phyloP scores from a whole-genome alignment of 108 stramenopile genomes.

The Craspedostauros australis region DNA sequence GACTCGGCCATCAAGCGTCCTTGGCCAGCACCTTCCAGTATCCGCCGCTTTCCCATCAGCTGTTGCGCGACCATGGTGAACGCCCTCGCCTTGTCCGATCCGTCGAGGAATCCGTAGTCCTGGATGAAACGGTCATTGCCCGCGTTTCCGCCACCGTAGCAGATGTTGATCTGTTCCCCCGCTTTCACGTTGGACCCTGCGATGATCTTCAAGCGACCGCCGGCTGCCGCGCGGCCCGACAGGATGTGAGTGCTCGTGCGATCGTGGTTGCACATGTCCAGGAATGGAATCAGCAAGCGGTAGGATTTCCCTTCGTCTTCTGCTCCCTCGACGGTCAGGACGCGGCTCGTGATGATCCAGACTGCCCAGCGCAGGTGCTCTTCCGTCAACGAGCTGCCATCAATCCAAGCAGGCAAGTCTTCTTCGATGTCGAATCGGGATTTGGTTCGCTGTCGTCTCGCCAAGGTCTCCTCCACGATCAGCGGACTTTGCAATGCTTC shows the following conservation, averaged over 20 bases:
- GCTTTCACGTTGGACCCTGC: conserved; percentile 59
- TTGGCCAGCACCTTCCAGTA: conserved; percentile 24
- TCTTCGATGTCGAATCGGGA: conserved; percentile 52
- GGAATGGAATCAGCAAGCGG: conserved; percentile 63
- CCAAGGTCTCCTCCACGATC: conserved; percentile 53
- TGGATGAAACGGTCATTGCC: conserved; percentile 76
- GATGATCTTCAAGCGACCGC: conserved; percentile 61
- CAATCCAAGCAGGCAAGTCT: conserved; percentile 48
- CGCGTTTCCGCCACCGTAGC: conserved; percentile 60
- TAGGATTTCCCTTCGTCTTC: conserved; percentile 37
- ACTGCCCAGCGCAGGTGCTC: conserved; percentile 60
- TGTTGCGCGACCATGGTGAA: conserved; percentile 39
- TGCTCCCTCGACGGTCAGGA: conserved; percentile 60
- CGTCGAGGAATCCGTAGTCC: conserved; percentile 47
- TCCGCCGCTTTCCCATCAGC: conserved; percentile 35
- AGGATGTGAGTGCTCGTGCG: conserved; percentile 57
- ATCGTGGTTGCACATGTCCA: conserved; percentile 86
- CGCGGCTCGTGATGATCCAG: conserved; percentile 66
- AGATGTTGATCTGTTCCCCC: conserved; percentile 69
- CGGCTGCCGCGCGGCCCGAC: conserved; percentile 59
- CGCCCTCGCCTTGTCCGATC: conserved; percentile 21
- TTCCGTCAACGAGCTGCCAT: conserved; percentile 33
- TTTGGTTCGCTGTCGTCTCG: conserved; percentile 25
- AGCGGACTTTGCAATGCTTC: conserved; percentile 56
- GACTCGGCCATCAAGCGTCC: conserved; percentile 25